Evolutionary conservation across 2,329 filamentous ascomycete genomes (phyloP).

Genomic region (Xylaria arbuscula): DNA sequence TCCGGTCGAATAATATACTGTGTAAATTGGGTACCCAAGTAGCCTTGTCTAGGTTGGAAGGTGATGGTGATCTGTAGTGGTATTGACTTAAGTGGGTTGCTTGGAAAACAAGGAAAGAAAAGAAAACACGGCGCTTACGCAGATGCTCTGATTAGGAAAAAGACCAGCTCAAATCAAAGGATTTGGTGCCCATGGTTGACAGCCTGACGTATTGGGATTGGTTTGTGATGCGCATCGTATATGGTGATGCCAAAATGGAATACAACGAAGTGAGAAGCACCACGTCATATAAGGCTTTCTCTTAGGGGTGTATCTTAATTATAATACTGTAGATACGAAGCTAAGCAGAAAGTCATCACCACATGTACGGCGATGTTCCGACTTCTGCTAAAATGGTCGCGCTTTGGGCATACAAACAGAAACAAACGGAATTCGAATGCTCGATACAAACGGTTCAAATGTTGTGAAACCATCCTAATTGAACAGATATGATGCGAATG

Average conservation of each 20-base stretch:
- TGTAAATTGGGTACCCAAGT: not conserved
- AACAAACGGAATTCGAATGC: not conserved
- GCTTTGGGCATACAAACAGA: not conserved
- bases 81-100: not conserved
- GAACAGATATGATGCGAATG: not conserved
- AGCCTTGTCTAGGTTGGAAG: not conserved
- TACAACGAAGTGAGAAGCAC: too few species aligned
- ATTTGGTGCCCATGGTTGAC: too few species aligned
- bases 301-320: not conserved
- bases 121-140: too few species aligned
- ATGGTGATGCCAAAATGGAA: too few species aligned
- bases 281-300: not conserved
- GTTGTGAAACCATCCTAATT: not conserved
- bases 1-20: not conserved
- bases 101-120: not conserved
- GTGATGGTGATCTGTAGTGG: not conserved
- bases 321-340: not conserved
- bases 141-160: too few species aligned
- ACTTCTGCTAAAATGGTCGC: not conserved
- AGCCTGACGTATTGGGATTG: too few species aligned
- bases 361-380: not conserved
- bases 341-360: not conserved
- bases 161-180: too few species aligned
- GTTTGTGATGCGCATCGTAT: too few species aligned
- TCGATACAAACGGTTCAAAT: conserved; percentile 1